phyloP scores from a whole-genome alignment of 2,329 filamentous ascomycete species.

The Hymenotorrendiella dingleyae region DNA sequence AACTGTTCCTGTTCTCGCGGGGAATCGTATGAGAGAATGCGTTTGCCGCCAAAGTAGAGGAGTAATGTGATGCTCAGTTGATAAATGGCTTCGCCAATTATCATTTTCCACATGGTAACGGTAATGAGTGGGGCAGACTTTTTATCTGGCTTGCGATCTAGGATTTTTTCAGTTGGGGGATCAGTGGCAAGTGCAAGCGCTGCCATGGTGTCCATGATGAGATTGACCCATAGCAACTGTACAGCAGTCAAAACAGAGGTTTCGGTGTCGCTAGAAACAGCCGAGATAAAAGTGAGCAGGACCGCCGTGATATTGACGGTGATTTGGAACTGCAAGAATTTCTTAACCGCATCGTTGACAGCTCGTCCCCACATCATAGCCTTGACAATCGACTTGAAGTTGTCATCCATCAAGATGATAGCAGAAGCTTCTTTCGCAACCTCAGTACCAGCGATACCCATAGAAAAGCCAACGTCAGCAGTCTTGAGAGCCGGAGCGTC shows the following conservation, averaged over 20 bases:
- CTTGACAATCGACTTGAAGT: slow-evolving; percentile 57
- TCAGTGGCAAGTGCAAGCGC: slow-evolving; percentile 71
- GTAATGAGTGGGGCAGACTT: slow-evolving; percentile 76
- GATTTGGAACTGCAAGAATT: slow-evolving; percentile 53
- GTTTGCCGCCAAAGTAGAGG: slow-evolving; percentile 68
- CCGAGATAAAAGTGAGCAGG: slow-evolving; percentile 69
- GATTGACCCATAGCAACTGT: slow-evolving; percentile 75
- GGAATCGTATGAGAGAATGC: slow-evolving; percentile 52
- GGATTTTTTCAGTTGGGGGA: slow-evolving; percentile 61
- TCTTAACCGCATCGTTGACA: slow-evolving; percentile 48
- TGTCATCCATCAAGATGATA: slow-evolving; percentile 58
- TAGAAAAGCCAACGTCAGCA: slow-evolving; percentile 62
- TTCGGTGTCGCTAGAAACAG: slow-evolving; percentile 58
- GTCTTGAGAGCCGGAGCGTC: slow-evolving; percentile 61
- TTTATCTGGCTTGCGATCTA: slow-evolving; percentile 68
- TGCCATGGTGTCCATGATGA: slow-evolving; percentile 82
- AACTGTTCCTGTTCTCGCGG: slow-evolving; percentile 47
- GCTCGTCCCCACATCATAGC: slow-evolving; percentile 57
- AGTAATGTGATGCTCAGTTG: slow-evolving; percentile 75
- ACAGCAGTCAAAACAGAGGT: slow-evolving; percentile 70
- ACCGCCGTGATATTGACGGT: slow-evolving; percentile 79
- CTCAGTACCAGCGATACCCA: slow-evolving; percentile 62
- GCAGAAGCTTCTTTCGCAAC: slow-evolving; percentile 57
- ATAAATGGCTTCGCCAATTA: slow-evolving; percentile 84
- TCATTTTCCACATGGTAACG: slow-evolving; percentile 98